These are phyloP conservation scores for Mycosphaerelloides madeirae DNA, from an alignment of 2,329 filamentous ascomycete genomes.

Conservation along the genomic window DNA sequence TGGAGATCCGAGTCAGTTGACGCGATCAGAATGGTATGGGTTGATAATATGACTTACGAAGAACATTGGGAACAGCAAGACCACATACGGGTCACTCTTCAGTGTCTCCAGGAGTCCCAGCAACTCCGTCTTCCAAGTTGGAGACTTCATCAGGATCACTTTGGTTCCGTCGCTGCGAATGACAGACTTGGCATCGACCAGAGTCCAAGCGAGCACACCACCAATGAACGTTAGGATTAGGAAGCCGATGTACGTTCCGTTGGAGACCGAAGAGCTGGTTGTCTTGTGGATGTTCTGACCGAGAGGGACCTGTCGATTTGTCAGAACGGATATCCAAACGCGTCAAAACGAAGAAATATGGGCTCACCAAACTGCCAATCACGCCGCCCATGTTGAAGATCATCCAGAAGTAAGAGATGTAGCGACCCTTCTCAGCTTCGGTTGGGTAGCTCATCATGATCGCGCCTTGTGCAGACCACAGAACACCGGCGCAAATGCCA, in stretches of 20 bases:
- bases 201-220: slow-evolving; percentile 62
- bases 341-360: background rate
- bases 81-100: slow-evolving; percentile 63
- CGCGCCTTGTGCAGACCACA: slow-evolving; percentile 78
- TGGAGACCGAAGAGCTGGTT: slow-evolving; percentile 51
- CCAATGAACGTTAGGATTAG: slow-evolving; percentile 75
- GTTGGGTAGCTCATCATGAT: slow-evolving; percentile 88
- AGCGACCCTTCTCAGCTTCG: slow-evolving; percentile 77
- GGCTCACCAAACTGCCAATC: slow-evolving; percentile 65
- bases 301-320: slow-evolving; percentile 56
- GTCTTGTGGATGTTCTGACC: slow-evolving; percentile 64
- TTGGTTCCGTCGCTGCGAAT: slow-evolving; percentile 70
- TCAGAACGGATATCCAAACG: slow-evolving; percentile 3
- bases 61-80: slow-evolving; percentile 78
- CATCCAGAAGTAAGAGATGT: slow-evolving; percentile 89
- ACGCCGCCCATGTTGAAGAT: slow-evolving; percentile 92
- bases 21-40: no score
- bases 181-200: slow-evolving; percentile 68
- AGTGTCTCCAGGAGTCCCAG: slow-evolving; percentile 71
- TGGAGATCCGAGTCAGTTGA: no score
- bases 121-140: slow-evolving; percentile 77
- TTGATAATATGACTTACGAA: no score
- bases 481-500: slow-evolving; percentile 71
- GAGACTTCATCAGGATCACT: slow-evolving; percentile 86
- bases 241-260: slow-evolving; percentile 85